phyloP scores from a whole-genome alignment of 176 grass and related monocot species.

The Saccharum officinarum region DNA sequence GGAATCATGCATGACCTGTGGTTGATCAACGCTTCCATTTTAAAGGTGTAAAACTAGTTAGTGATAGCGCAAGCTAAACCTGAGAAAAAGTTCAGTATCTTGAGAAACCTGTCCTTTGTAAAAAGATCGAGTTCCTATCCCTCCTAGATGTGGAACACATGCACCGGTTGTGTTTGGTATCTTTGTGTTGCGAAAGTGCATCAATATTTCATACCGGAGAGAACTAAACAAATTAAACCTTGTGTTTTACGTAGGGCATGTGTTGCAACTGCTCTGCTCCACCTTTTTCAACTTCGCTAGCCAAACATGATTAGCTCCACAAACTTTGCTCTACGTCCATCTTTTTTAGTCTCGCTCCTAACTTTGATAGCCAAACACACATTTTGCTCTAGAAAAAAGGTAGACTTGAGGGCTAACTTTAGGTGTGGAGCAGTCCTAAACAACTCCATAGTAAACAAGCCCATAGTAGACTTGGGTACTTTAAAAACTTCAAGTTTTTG shows the following conservation, averaged over 20 bases:
- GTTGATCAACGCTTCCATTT: slow-evolving; percentile 20
- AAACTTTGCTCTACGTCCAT: too few species aligned
- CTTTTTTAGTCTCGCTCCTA: too few species aligned
- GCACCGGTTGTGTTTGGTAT: background rate
- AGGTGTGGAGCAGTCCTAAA: too few species aligned
- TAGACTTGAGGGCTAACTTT: too few species aligned
- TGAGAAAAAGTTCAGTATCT: background rate
- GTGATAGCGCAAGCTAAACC: background rate
- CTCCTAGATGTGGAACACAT: slow-evolving; percentile 8
- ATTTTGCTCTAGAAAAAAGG: too few species aligned
- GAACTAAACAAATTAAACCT: background rate
- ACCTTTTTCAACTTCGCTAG: too few species aligned
- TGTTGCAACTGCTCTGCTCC: too few species aligned
- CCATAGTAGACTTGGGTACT: too few species aligned
- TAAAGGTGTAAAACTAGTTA: slow-evolving; percentile 9
- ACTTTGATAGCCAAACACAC: too few species aligned
- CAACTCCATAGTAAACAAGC: too few species aligned
- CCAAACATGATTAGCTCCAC: too few species aligned
- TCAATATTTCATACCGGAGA: background rate
- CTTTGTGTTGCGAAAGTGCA: slow-evolving; percentile 11
- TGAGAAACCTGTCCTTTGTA: background rate
- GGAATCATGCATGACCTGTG: slow-evolving; percentile 29
- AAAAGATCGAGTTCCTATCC: background rate
- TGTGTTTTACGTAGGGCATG: background rate
- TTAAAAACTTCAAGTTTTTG: too few species aligned